Base-by-base conservation (phyloP, 2,329 filamentous ascomycete genomes). In the Neurospora crassa region DNA sequence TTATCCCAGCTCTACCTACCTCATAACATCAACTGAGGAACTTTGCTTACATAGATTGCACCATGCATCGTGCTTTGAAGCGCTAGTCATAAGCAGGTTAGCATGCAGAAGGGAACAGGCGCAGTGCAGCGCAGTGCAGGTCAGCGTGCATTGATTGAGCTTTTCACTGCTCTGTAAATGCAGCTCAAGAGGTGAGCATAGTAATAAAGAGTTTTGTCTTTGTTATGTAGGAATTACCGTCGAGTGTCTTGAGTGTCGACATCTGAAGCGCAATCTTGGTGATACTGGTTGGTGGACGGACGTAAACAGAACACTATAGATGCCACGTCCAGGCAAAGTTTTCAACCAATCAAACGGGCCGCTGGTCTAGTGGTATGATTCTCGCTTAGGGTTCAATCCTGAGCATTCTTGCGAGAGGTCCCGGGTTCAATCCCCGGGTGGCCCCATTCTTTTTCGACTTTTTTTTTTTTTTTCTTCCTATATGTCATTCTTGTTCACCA, bases 361-460 rank as follows among this genome's bases (percentile, higher is more conserved):
- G 47, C 47, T 84, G 83, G 83, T 84, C 84, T 86, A 86, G 85
- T 84, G 85, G 85, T 87, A 87, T 87, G 84, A 86, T 87, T 86
- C 84, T 86, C 84, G 85, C 86, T 87, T 87, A 87, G 85, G 85
- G 85, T 79, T 69, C 40, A 42, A 59, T 59, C 47, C 47, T 59
- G 47, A 59, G 47, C 47, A 59, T 59, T 59, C 47, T 59, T 74
- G 72, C 71, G 72, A 70, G 72, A 74, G 72, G 72, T 74, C 72
- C 71, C 72, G 72, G 72, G 72, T 74, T 74, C 72, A 70, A 74
- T 74, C 72, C 72, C 72, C 72, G 72, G 71, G 53, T 63, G 53
- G 53, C 53, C 53, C 53, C 7, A 18, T 34, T 18, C 8, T 63
- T 63, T 18, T 34, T 34, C 14, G 14, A 1, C 16, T 34, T 34